Evolutionary conservation across 305 asterid species (phyloP).

Genomic region (Lippia alba): DNA sequence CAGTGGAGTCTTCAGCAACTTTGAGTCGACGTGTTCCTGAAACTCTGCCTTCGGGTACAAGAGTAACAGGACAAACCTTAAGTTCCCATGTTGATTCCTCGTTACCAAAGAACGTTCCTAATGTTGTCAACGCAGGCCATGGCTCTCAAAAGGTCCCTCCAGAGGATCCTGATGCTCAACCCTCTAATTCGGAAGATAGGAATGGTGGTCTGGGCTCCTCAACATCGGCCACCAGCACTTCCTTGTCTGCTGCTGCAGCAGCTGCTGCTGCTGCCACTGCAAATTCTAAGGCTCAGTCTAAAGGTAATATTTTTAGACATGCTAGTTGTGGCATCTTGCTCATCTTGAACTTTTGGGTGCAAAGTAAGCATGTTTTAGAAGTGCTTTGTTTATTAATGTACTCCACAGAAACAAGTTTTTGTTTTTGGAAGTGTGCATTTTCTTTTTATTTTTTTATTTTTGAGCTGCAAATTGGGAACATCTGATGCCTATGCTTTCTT

Average conservation of each 20-base stretch:
- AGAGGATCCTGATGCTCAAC: constrained; percentile 43
- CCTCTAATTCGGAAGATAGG: constrained; percentile 34
- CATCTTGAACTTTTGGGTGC: background rate
- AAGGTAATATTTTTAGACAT: constrained; percentile 52
- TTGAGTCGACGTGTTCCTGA: constrained; percentile 43
- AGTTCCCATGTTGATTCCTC: constrained; percentile 41
- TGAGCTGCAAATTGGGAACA: constrained; percentile 19
- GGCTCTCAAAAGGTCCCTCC: constrained; percentile 36
- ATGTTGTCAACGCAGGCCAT: constrained; percentile 38
- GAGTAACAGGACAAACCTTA: constrained; percentile 39
- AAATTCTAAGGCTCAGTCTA: constrained; percentile 64
- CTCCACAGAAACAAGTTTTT: constrained; percentile 10
- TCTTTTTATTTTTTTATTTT: background rate
- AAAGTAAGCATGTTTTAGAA: background rate
- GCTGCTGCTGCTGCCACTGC: constrained; percentile 40
- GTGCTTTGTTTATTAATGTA: constrained; percentile 1
- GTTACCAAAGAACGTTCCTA: constrained; percentile 38
- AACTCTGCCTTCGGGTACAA: constrained; percentile 39
- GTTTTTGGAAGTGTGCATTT: background rate
- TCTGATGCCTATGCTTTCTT: constrained; percentile 32
- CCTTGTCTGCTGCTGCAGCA: constrained; percentile 42
- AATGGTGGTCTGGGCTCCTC: constrained; percentile 48
- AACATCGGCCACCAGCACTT: constrained; percentile 40
- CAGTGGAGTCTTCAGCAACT: constrained; percentile 48
- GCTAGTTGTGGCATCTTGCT: constrained; percentile 22